phyloP scores from a whole-genome alignment of 176 grass and related monocot species.

The Oryza longistaminata region DNA sequence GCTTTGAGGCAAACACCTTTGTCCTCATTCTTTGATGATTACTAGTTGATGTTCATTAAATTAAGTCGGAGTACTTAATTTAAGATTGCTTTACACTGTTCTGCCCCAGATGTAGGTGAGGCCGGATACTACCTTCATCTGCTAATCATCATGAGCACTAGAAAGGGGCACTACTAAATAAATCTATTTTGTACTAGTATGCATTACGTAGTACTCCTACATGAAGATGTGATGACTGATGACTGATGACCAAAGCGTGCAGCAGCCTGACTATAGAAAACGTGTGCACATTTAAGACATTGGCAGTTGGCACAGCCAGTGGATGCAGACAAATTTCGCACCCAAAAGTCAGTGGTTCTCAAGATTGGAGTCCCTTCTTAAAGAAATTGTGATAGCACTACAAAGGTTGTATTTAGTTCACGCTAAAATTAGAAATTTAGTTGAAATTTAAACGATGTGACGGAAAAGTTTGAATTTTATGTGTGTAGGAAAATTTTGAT shows the following conservation, averaged over 20 bases:
- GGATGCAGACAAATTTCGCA: not conserved
- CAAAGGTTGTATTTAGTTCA: no score
- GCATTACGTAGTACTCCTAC: not conserved
- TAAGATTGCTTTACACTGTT: not conserved
- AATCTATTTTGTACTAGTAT: not conserved
- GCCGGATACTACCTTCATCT: conserved; percentile 3
- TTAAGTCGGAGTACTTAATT: not conserved
- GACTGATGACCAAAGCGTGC: conserved; percentile 19
- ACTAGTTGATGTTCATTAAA: not conserved
- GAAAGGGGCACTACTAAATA: not conserved
- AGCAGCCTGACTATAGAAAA: not conserved
- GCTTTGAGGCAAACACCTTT: not conserved
- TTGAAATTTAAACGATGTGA: no score
- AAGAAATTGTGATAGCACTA: no score
- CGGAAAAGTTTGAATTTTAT: no score
- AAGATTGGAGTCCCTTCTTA: not conserved
- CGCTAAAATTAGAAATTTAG: no score
- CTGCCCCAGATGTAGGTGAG: conserved; percentile 16
- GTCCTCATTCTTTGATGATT: not conserved
- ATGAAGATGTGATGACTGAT: not conserved
- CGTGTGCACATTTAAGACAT: not conserved
- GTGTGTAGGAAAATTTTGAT: no score
- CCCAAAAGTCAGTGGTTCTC: not conserved
- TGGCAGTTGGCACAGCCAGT: not conserved
- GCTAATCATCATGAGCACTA: not conserved